These are phyloP conservation scores for Fraxinus sp. DNA, from an alignment of 305 asterid species.

Conservation along the genomic window DNA sequence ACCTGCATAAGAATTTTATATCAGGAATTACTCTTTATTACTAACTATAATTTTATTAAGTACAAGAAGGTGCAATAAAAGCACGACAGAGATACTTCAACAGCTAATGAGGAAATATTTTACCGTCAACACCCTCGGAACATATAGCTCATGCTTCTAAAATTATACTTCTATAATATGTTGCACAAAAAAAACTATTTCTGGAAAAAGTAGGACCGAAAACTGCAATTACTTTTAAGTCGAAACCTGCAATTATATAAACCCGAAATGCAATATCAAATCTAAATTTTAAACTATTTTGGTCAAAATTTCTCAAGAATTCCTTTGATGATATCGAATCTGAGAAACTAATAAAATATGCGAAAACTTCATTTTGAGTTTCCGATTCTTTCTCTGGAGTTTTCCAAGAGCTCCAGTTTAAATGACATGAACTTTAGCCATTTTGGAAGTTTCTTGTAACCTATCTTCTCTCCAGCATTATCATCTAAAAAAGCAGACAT, in stretches of 20 bases:
- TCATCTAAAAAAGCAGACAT: neutral
- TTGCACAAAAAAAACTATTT: neutral
- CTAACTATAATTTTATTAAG: neutral
- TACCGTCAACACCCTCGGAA: neutral
- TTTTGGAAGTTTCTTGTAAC: neutral
- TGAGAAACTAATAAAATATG: neutral
- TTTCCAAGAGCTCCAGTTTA: neutral
- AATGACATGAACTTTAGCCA: neutral
- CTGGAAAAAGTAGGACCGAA: neutral
- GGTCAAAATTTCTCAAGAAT: neutral
- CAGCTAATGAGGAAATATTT: neutral
- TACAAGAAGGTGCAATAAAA: neutral
- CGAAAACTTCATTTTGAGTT: neutral
- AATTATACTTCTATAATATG: neutral
- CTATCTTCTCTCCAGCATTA: neutral
- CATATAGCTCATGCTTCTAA: neutral
- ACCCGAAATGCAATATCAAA: neutral
- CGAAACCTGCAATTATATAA: neutral
- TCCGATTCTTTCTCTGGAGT: neutral
- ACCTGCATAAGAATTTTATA: conserved; percentile 38
- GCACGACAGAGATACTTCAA: neutral
- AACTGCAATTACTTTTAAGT: neutral
- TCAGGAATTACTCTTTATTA: neutral
- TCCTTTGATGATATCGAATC: neutral
- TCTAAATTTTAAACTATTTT: neutral